These are phyloP conservation scores for Fusarium sp. DNA, from an alignment of 2,329 filamentous ascomycete genomes.

Conservation along the genomic window DNA sequence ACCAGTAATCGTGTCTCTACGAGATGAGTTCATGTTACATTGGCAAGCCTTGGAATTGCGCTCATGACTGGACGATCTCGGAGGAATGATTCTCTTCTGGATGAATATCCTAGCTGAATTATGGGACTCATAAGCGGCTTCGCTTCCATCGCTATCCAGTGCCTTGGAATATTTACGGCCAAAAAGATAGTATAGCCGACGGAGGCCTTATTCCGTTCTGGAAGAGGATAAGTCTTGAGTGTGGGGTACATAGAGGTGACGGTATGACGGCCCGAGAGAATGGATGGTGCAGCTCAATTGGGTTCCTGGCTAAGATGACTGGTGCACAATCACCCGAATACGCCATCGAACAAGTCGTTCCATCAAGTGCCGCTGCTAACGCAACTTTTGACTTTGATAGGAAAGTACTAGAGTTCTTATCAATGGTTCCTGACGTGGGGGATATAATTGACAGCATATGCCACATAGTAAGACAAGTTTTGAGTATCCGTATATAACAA, in stretches of 20 bases:
- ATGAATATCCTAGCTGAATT: background rate
- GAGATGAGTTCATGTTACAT: background rate
- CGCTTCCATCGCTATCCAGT: background rate
- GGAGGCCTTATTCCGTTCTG: conserved; percentile 21
- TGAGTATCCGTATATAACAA: background rate
- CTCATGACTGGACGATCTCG: background rate
- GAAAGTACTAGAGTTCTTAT: background rate
- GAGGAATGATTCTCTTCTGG: background rate
- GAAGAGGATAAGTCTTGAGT: conserved; percentile 12
- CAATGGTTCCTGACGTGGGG: background rate
- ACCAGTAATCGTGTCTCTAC: background rate
- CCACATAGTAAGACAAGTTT: background rate
- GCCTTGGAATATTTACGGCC: background rate
- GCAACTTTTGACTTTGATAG: background rate
- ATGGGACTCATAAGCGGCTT: background rate
- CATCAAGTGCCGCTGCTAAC: background rate
- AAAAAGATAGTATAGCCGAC: conserved; percentile 1
- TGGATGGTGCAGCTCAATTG: background rate
- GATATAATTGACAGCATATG: background rate
- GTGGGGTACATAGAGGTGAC: conserved; percentile 10
- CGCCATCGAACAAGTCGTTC: background rate
- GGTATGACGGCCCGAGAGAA: conserved; percentile 18
- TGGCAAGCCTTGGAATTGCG: background rate
- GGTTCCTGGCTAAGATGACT: background rate
- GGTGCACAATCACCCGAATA: background rate